These are phyloP conservation scores for Phytopythium mirpurense DNA, from an alignment of 352 stramenopile species.

Conservation along the genomic window DNA sequence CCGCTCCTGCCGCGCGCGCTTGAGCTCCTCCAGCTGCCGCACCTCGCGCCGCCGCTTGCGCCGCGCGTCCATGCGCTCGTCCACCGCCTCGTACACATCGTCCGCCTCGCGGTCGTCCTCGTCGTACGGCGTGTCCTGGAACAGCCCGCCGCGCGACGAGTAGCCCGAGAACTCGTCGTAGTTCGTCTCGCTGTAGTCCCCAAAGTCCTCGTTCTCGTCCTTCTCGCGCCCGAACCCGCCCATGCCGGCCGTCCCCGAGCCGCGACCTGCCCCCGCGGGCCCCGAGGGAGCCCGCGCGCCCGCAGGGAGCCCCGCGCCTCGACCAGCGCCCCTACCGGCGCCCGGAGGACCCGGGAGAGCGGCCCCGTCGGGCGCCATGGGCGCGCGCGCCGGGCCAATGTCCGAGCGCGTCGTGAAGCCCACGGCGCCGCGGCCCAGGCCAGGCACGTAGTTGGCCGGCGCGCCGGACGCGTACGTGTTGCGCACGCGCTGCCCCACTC, in stretches of 20 bases:
- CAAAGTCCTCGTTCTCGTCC: slow-evolving; percentile 85
- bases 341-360: slow-evolving; percentile 49
- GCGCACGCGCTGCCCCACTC: slow-evolving; percentile 57
- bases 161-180: slow-evolving; percentile 92
- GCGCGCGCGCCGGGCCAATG: slow-evolving; percentile 89
- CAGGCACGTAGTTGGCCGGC: slow-evolving; percentile 94
- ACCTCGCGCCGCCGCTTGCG: slow-evolving; percentile 88
- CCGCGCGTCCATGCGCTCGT: slow-evolving; percentile 93
- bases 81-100: slow-evolving; percentile 93
- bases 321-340: slow-evolving; percentile 61
- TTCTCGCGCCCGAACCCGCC: slow-evolving; percentile 81
- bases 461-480: slow-evolving; percentile 87
- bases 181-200: slow-evolving; percentile 89
- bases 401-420: slow-evolving; percentile 97
- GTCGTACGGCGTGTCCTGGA: slow-evolving; percentile 93
- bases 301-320: slow-evolving; percentile 14
- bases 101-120: slow-evolving; percentile 97
- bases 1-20: slow-evolving; percentile 79
- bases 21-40: slow-evolving; percentile 79
- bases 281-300: slow-evolving; percentile 8
- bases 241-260: slow-evolving; percentile 74
- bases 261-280: slow-evolving; percentile 39
- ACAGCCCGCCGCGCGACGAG: slow-evolving; percentile 66
- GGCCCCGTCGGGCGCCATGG: slow-evolving; percentile 51
- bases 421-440: slow-evolving; percentile 92